Base-by-base conservation (phyloP, 192 early-diverging fungal species). In the Coemansia guatemalensis region DNA sequence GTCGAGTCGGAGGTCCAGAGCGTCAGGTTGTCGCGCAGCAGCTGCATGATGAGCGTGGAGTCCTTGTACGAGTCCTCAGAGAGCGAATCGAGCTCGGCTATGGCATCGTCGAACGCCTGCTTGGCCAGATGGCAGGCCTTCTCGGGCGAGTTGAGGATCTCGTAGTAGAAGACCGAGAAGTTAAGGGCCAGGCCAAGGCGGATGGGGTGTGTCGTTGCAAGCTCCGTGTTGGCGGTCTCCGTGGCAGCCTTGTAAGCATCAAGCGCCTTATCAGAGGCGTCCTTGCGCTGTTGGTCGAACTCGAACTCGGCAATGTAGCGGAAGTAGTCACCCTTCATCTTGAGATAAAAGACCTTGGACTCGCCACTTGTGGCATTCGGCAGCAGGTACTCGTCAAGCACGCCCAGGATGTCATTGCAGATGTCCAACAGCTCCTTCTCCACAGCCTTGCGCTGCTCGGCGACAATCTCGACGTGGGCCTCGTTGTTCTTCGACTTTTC, bases 311-410 rank as follows among this genome's bases (percentile, higher is more conserved):
- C 97, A 49, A 99, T 88, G 85, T 99, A 99, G 77, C 97, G 92
- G 88, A 92, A 92, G 87, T 99, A 99, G 81, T 99, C 97, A 64
- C 97, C 97, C 92, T 95, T 97, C 97, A 99, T 99, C 90, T 99
- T 99, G 87, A 92, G 94, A 86, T 97, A 99, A 82, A 99, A 99
- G 67, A 99, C 95, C 87, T 96, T 95, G 81, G 95, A 97, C 85
- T 99, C 97, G 73, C 95, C 94, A 74, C 86, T 85, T 67, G 92
- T 89, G 50, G 94, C 92, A 63, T 86, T 70, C 52, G 89, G 87
- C 69, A 99, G 93, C 64, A 97, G 82, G 81, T 95, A 84, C 30
- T 93, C 83, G 69, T 88, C 90, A 53, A 99, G 85, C 26, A 97
- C 95, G 35, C 83, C 64, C 25, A 99, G 87, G 69, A 99, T 97